Conservation (phyloP, 257 asterid species). For the Misopates orontium region DNA sequence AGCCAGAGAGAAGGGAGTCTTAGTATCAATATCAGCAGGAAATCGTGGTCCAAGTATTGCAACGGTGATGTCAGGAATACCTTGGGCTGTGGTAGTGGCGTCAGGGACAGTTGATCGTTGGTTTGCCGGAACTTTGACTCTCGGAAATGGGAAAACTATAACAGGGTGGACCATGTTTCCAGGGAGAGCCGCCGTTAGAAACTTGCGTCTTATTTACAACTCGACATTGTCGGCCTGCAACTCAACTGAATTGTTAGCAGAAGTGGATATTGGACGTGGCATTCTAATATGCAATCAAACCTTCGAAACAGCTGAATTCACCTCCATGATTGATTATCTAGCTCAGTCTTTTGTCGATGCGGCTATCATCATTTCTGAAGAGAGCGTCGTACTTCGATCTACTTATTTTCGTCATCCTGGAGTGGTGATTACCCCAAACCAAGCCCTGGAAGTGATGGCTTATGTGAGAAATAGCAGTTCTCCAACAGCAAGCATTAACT, state of each 20-base stretch:
- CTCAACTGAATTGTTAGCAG: slow-evolving; percentile 1
- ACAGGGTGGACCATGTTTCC: slow-evolving; percentile 39
- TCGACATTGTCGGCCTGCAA: slow-evolving; percentile 25
- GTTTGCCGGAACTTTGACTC: slow-evolving; percentile 38
- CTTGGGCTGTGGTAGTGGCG: slow-evolving; percentile 39
- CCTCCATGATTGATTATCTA: background rate
- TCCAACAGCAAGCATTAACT: slow-evolving; percentile 35
- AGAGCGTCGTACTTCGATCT: slow-evolving; percentile 2
- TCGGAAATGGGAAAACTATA: slow-evolving; percentile 35
- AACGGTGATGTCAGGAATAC: slow-evolving; percentile 29
- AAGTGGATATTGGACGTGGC: slow-evolving; percentile 9
- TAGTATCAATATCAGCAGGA: slow-evolving; percentile 36
- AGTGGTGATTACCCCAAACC: slow-evolving; percentile 25
- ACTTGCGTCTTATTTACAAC: slow-evolving; percentile 29
- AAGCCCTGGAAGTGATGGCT: slow-evolving; percentile 23
- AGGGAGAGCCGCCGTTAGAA: slow-evolving; percentile 15
- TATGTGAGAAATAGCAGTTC: slow-evolving; percentile 13
- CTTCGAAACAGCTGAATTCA: background rate
- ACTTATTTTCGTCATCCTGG: slow-evolving; percentile 29
- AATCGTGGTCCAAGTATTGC: slow-evolving; percentile 29
- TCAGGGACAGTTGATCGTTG: slow-evolving; percentile 40
- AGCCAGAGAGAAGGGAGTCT: slow-evolving; percentile 36
- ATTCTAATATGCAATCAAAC: slow-evolving; percentile 32
- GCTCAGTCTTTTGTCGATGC: slow-evolving; percentile 20
- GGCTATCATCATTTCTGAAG: slow-evolving; percentile 33